Evolutionary conservation across 768 basidiomycete species (phyloP).

Genomic region (Suillus tomentosus): DNA sequence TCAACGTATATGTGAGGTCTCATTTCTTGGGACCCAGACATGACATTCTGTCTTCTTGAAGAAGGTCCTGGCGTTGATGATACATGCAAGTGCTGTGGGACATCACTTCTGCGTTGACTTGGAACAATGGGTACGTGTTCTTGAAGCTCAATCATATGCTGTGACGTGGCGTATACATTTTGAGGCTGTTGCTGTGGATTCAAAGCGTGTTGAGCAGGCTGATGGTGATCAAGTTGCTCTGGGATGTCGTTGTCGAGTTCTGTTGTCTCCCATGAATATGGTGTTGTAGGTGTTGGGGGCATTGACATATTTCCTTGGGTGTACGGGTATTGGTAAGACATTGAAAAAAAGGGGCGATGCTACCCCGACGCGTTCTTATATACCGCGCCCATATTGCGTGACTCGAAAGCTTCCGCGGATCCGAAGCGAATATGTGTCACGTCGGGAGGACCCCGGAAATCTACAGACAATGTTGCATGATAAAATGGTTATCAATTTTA

Average conservation of each 20-base stretch:
- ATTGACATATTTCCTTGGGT: conserved; percentile 48
- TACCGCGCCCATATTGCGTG: conserved; percentile 21
- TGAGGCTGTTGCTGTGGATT: conserved; percentile 32
- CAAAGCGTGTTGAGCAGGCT: conserved; percentile 21
- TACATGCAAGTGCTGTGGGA: conserved; percentile 25
- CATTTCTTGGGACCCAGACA: conserved; percentile 28
- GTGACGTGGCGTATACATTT: conserved; percentile 24
- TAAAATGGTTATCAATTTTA: neutral
- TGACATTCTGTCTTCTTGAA: conserved; percentile 8
- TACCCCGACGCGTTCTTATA: conserved; percentile 34
- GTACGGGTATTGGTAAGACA: conserved; percentile 54
- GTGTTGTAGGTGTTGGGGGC: conserved; percentile 48
- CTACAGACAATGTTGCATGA: neutral
- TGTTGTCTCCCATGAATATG: conserved; percentile 46
- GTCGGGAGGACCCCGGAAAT: conserved; percentile 19
- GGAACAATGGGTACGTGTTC: conserved; percentile 33
- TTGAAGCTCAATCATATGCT: conserved; percentile 26
- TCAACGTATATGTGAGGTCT: conserved; percentile 36
- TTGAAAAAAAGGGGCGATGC: conserved; percentile 35
- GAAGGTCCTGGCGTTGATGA: conserved; percentile 16
- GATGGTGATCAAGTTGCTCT: conserved; percentile 41
- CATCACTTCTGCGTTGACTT: conserved; percentile 30
- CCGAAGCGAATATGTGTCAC: conserved; percentile 17
- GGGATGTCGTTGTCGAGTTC: conserved; percentile 33
- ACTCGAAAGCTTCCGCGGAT: conserved; percentile 27